A percentile compares a stretch with the other conserved stretches of the same genome.
Evolutionary conservation across 495 filamentous ascomycete species (phyloP).

Genomic region (Lentithecium fluviatile): DNA sequence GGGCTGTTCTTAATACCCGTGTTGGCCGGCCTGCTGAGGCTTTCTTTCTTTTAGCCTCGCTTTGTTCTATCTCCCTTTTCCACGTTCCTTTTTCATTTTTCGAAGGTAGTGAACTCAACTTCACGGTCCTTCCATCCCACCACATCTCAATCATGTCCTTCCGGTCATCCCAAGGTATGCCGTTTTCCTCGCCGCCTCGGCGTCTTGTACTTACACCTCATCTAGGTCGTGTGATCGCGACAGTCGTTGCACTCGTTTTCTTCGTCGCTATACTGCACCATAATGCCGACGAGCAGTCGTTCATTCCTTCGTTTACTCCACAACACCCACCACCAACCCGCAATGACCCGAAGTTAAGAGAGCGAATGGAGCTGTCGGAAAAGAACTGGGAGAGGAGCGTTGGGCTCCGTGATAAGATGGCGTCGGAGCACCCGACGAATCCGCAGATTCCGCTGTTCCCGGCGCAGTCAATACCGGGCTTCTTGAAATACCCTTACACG

Average conservation of each 20-base stretch:
- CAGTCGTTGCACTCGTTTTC: background rate
- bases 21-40: too few species aligned
- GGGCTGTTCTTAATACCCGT: too few species aligned
- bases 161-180: too few species aligned
- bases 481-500: conserved; percentile 35
- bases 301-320: background rate
- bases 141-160: too few species aligned
- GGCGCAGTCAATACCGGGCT: conserved; percentile 4
- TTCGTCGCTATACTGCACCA: background rate
- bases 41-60: too few species aligned
- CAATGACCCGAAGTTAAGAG: background rate
- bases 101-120: too few species aligned
- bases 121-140: too few species aligned
- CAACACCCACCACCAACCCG: background rate
- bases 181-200: too few species aligned
- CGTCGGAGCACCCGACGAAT: background rate
- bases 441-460: conserved; percentile 13
- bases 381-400: conserved; percentile 3
- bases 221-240: background rate
- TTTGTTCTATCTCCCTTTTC: too few species aligned
- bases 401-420: conserved; percentile 6
- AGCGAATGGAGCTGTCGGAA: conserved; percentile 6
- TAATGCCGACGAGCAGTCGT: background rate
- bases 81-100: too few species aligned
- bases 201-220: background rate